These are phyloP conservation scores for Rhizopogon vulgaris DNA, from an alignment of 768 basidiomycete species.

Conservation along the genomic window DNA sequence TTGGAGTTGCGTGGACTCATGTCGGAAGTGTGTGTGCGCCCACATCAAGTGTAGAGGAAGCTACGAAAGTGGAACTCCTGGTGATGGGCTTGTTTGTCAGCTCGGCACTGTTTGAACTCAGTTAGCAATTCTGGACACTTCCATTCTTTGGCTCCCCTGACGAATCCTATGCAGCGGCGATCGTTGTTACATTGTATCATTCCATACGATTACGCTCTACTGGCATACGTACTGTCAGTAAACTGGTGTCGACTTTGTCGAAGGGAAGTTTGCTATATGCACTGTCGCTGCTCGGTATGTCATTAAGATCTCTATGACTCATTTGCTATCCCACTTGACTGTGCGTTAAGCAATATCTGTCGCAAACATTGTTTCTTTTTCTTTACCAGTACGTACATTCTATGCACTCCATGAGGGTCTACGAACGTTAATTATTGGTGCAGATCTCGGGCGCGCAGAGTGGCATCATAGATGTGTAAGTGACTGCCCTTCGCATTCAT, in stretches of 20 bases:
- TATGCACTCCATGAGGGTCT: neutral
- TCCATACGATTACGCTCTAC: neutral
- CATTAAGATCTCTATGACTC: neutral
- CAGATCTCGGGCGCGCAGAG: slow-evolving; percentile 5
- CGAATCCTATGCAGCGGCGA: neutral
- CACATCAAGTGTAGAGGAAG: neutral
- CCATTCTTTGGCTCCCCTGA: neutral
- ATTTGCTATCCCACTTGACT: neutral
- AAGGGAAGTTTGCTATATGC: slow-evolving; percentile 9
- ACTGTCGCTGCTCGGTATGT: slow-evolving; percentile 5
- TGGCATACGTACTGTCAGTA: neutral
- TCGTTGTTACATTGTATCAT: slow-evolving; percentile 1
- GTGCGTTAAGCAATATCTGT: slow-evolving; percentile 1
- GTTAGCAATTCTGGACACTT: neutral
- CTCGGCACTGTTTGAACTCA: neutral
- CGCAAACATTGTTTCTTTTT: slow-evolving; percentile 5
- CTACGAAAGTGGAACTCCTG: neutral
- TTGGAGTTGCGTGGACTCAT: neutral
- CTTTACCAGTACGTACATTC: slow-evolving; percentile 2
- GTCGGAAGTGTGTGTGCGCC: neutral
- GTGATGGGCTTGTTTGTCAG: slow-evolving; percentile 2
- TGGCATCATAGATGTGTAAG: slow-evolving; percentile 7
- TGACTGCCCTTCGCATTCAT: neutral
- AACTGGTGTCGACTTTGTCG: neutral
- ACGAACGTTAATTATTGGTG: neutral